Conservation (phyloP, 192 early-diverging fungal species). For the Hyaloraphidium curvatum region DNA sequence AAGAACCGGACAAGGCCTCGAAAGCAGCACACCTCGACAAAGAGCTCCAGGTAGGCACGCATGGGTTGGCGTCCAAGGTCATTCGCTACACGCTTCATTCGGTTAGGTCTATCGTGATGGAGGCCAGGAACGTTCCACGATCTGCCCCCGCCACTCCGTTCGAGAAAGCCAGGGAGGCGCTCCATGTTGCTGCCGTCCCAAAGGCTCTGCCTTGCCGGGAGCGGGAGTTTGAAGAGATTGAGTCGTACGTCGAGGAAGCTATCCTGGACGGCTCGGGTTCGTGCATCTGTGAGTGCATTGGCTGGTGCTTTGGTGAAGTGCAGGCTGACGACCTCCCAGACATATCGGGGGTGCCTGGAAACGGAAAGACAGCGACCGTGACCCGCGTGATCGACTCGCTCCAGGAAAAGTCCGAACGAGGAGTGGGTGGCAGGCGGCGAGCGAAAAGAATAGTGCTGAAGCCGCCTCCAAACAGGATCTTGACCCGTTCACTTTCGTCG, state of each 20-base stretch:
- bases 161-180: slow-evolving; percentile 37
- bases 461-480: slow-evolving; percentile 19
- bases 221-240: slow-evolving; percentile 68
- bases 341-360: slow-evolving; percentile 90
- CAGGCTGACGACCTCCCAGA: slow-evolving; percentile 20
- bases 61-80: too few species aligned
- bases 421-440: slow-evolving; percentile 18
- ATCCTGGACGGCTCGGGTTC: slow-evolving; percentile 65
- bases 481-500: slow-evolving; percentile 66
- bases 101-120: not conserved
- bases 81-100: not conserved
- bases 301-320: not conserved
- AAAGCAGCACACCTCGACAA: too few species aligned
- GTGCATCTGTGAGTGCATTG: slow-evolving; percentile 53
- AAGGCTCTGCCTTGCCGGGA: slow-evolving; percentile 86
- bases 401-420: slow-evolving; percentile 29
- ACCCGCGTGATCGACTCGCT: slow-evolving; percentile 59
- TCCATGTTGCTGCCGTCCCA: slow-evolving; percentile 83
- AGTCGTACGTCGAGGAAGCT: slow-evolving; percentile 48
- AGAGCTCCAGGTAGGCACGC: too few species aligned
- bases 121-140: not conserved
- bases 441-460: not conserved
- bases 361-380: slow-evolving; percentile 94
- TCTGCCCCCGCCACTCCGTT: slow-evolving; percentile 5
- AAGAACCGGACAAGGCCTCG: too few species aligned